Conservation (phyloP, 2,329 filamentous ascomycete genomes). For the Aspergillus ochraceus region DNA sequence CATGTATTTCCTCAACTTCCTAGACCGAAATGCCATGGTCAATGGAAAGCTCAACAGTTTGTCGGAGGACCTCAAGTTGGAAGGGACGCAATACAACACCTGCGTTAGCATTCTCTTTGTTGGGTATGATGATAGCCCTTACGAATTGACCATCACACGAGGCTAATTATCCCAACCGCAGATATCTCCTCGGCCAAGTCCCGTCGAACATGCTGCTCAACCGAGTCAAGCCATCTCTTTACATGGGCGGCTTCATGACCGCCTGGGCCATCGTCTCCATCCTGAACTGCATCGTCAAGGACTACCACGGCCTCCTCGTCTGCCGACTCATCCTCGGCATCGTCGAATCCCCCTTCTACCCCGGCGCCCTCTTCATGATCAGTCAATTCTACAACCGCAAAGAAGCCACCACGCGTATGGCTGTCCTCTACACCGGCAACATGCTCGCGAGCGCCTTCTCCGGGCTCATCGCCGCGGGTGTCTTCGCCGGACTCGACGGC, state of each 20-base stretch:
- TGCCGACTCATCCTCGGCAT: slow-evolving; percentile 42
- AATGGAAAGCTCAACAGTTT: slow-evolving; percentile 17
- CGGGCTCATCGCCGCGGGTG: slow-evolving; percentile 18
- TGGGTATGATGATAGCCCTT: slow-evolving; percentile 22
- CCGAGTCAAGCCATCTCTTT: slow-evolving; percentile 28
- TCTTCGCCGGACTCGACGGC: slow-evolving; percentile 30
- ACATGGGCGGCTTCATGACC: slow-evolving; percentile 18
- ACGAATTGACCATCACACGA: slow-evolving; percentile 1
- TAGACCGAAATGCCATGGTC: slow-evolving; percentile 24
- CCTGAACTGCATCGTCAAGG: slow-evolving; percentile 11
- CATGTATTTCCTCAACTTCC: slow-evolving; percentile 24
- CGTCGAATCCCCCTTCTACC: slow-evolving; percentile 51
- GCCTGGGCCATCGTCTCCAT: slow-evolving; percentile 18
- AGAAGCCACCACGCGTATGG: slow-evolving; percentile 45
- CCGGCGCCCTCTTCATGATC: slow-evolving; percentile 63
- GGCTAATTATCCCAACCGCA: slow-evolving; percentile 10
- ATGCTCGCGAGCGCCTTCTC: slow-evolving; percentile 16
- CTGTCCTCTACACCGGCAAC: slow-evolving; percentile 38
- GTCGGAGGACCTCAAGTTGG: slow-evolving; percentile 41
- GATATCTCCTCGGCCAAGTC: slow-evolving; percentile 30
- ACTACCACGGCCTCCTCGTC: slow-evolving; percentile 15
- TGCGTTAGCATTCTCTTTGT: slow-evolving; percentile 47
- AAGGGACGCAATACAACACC: slow-evolving; percentile 47
- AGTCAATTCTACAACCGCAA: slow-evolving; percentile 68
- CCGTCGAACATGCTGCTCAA: slow-evolving; percentile 46